A percentile compares a stretch with the other conserved stretches of the same genome.
Conservation (phyloP, 164 flowering plant genomes). For the Liquidambar formosana region DNA sequence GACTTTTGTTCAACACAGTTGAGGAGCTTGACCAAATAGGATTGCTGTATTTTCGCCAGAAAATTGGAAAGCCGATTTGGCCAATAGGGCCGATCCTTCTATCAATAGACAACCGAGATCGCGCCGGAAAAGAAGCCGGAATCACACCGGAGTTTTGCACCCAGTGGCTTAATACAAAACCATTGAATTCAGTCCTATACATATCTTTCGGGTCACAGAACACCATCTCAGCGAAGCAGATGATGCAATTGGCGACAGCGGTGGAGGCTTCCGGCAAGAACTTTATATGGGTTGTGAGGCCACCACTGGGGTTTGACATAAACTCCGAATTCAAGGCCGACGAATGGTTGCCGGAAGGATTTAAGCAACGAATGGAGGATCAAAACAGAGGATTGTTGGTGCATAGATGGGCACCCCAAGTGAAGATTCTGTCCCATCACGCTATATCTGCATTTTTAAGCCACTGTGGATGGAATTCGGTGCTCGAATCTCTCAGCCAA, state of each 20-base stretch:
- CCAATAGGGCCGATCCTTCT: conserved; percentile 44
- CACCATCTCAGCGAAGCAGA: conserved; percentile 46
- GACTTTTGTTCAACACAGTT: conserved; percentile 47
- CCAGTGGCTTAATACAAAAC: conserved; percentile 48
- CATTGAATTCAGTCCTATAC: conserved; percentile 47
- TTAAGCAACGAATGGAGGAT: conserved; percentile 22
- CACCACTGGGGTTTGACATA: conserved; percentile 38
- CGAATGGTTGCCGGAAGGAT: conserved; percentile 44
- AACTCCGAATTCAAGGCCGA: conserved; percentile 12
- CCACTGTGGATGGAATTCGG: conserved; percentile 69
- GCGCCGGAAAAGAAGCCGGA: conserved; percentile 14
- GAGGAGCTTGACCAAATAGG: conserved; percentile 50
- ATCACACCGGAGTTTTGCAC: conserved; percentile 14
- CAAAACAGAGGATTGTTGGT: conserved; percentile 38
- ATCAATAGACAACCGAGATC: conserved; percentile 5
- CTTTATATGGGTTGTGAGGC: conserved; percentile 44
- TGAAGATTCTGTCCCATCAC: conserved; percentile 42
- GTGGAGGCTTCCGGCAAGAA: conserved; percentile 43
- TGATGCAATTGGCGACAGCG: conserved; percentile 54
- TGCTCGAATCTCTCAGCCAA: conserved; percentile 40
- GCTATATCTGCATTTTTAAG: conserved; percentile 37
- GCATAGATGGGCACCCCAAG: conserved; percentile 55
- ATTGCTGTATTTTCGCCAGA: conserved; percentile 34
- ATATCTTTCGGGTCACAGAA: conserved; percentile 60
- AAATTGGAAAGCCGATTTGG: conserved; percentile 33